phyloP scores from a whole-genome alignment of 2,329 filamentous ascomycete genomes.

The Trichoderma harzianum region DNA sequence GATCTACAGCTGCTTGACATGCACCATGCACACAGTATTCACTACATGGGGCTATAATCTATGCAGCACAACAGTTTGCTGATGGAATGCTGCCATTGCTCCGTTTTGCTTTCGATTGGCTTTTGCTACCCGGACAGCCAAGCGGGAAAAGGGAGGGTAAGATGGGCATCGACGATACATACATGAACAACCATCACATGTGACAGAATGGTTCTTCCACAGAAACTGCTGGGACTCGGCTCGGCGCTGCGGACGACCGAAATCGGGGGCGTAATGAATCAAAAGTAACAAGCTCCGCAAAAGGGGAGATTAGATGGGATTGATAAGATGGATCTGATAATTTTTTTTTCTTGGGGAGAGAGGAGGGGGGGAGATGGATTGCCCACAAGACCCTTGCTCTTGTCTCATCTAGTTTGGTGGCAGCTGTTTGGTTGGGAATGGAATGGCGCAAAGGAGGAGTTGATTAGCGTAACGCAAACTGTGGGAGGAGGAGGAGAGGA shows the following conservation, averaged over 20 bases:
- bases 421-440: background rate
- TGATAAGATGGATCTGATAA: constrained; percentile 18
- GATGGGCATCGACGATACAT: background rate
- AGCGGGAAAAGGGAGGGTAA: background rate
- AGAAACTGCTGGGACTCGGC: background rate
- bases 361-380: background rate
- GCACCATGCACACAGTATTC: background rate
- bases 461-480: background rate
- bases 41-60: background rate
- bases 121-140: background rate
- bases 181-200: background rate
- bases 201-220: background rate
- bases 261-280: background rate
- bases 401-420: background rate
- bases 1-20: background rate
- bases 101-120: background rate
- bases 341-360: background rate
- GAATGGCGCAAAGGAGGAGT: constrained; percentile 1
- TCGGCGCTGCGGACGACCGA: background rate
- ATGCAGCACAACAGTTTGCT: background rate
- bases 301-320: constrained; percentile 18
- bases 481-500: background rate
- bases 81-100: background rate
- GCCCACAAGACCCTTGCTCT: background rate
- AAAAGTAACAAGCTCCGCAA: background rate